Evolutionary conservation across 768 basidiomycete species (phyloP), one percentile per base, ranked within the genome.

Genomic region (Pholiota conissans): DNA sequence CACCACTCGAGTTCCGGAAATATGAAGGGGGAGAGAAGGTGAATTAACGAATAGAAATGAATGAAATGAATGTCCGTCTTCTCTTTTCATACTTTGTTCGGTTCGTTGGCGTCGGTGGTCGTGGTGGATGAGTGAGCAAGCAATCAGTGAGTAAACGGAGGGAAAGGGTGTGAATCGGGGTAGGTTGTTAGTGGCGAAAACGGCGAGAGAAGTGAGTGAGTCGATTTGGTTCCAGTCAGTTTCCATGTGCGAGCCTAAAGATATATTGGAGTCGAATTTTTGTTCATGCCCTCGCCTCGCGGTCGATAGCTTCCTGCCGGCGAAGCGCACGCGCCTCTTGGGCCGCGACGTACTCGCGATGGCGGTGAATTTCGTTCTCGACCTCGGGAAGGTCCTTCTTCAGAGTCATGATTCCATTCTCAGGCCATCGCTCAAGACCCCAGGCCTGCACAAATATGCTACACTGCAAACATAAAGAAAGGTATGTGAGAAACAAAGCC

Each of bases 361-460:
- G 55, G 26, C 51, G 56, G 55, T 74, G 72, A 52, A 80, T 79
- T 55, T 80, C 75, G 11, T 73, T 78, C 68, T 85, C 86, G 45
- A 89, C 70, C 28, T 66, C 67, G 1, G 80, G 74, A 6, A 91
- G 73, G 54, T 89, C 85, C 2, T 74, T 75, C 13, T 65, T 67
- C 45, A 92, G 72, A 34, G 81, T 74, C n/a, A 91, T 84, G 35
- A 74, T 71, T 0, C 73, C 68, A 58, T 79, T 79, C 66, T 88
- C 85, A 4, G 74, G 69, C 90, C 89, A 94, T 26, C 84, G 79
- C 29, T 84, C 82, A 28, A 86, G 71, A 0, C 87, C 87, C 95
- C 95, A 97, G 50, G 85, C 78, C 20, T 86, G 83, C 58, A 93
- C 83, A 69, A 84, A 92, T 29, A 84, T 75, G 65, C 91, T 91